Base-by-base conservation (phyloP, 345 rosid species). In the Eucalyptus regnans region DNA sequence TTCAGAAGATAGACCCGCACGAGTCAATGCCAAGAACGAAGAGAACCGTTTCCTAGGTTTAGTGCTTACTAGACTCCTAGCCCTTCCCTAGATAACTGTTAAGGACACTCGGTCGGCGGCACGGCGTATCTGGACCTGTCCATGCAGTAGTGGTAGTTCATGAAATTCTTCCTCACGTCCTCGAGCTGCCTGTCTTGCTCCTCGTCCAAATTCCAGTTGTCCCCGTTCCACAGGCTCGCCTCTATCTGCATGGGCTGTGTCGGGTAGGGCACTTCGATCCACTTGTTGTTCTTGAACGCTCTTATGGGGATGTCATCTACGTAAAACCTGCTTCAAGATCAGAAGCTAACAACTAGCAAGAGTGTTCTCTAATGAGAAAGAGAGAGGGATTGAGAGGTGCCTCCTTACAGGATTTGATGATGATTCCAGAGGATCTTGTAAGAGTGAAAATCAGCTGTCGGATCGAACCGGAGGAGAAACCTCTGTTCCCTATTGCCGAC, bases 201-300 rank as follows among this genome's bases (percentile, higher is more conserved):
- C 4, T 89, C 9, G 49, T 90, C 86, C 66, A 94, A 48, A 7
- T 62, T 41, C 95, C 94, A 90, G 16, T 85, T 56, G 1, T 93
- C 93, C 23, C 95, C 98, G 56, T 97, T 89, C 97, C 97, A 97
- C 50, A 96, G 51, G 92, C 97, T 96, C 54, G 90, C 96, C 86
- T 90, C 90, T 68, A 95, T 23, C 43, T 90, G 92, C 98, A 95
- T 95, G 22, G 96, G 91, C 51, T 91, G 64, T 44, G 94, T 87
- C 10, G 95, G 96, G 89, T 94, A 97, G 51, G 86, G 88, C 33
- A 93, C 94, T 41, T 96, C 97, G 1, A 27, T 60, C 43, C 23
- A 83, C 87, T 50, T 60, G 12, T 92, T 87, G 92, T 95, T 97
- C 91, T 93, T 94, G 94, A 91, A 94, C 17, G 95, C 96, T 86